These are phyloP conservation scores for Zygosaccharomyces bisporus DNA, from an alignment of 805 yeast genomes.

Conservation along the genomic window DNA sequence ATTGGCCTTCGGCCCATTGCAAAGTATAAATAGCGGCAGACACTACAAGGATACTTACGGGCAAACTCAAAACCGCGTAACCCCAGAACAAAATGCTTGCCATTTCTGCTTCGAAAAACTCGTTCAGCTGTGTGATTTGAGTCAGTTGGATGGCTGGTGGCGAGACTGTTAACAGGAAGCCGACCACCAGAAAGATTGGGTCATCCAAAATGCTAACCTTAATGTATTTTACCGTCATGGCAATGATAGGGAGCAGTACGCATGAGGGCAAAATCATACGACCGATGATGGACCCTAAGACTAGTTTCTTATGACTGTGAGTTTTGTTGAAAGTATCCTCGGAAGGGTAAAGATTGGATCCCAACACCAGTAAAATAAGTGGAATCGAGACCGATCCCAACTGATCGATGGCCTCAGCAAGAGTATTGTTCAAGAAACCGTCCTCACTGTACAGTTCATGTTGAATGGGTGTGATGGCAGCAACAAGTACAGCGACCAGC, in stretches of 20 bases:
- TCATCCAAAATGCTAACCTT: conserved; percentile 69
- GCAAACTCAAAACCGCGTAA: conserved; percentile 68
- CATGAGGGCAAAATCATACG: conserved; percentile 77
- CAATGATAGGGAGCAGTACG: conserved; percentile 61
- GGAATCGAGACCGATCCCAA: conserved; percentile 77
- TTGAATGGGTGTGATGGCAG: conserved; percentile 59
- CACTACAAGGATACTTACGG: conserved; percentile 70
- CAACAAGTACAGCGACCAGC: conserved; percentile 64
- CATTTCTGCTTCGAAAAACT: conserved; percentile 75
- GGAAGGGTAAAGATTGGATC: conserved; percentile 72
- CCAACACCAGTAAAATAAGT: conserved; percentile 66
- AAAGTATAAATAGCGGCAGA: conserved; percentile 54
- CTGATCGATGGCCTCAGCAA: conserved; percentile 59
- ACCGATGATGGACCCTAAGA: conserved; percentile 65
- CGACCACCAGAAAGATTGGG: conserved; percentile 74
- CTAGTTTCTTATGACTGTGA: conserved; percentile 56
- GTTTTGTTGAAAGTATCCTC: conserved; percentile 64
- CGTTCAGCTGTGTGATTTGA: conserved; percentile 75
- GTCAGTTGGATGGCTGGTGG: conserved; percentile 85
- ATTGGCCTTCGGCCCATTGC: conserved; percentile 38
- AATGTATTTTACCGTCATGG: conserved; percentile 58
- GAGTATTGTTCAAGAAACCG: conserved; percentile 63
- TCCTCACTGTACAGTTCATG: conserved; percentile 51
- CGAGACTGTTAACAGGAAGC: conserved; percentile 68
- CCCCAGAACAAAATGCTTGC: conserved; percentile 82